Conservation (phyloP, 2,329 filamentous ascomycete species). For the Colletotrichum agaves region DNA sequence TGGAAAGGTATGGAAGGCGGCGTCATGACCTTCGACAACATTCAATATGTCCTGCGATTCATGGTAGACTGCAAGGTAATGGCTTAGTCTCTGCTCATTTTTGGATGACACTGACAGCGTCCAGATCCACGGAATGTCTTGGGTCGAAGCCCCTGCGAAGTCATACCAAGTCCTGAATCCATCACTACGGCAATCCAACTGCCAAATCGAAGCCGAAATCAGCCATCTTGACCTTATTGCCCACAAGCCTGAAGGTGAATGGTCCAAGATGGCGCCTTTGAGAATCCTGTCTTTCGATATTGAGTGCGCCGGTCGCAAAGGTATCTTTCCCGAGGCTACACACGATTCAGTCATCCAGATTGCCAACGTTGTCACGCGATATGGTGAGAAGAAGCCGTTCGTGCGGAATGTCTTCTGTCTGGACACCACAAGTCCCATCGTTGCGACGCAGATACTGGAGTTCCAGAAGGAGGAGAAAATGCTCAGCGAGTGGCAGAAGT, state of each 20-base stretch:
- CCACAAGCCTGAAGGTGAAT: slow-evolving; percentile 90
- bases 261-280: slow-evolving; percentile 97
- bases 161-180: slow-evolving; percentile 78
- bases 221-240: slow-evolving; percentile 86
- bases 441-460: slow-evolving; percentile 91
- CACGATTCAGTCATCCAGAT: slow-evolving; percentile 97
- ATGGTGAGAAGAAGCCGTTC: slow-evolving; percentile 96
- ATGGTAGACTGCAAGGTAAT: slow-evolving; percentile 94
- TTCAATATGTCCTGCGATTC: slow-evolving; percentile 94
- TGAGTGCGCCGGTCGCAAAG: slow-evolving; percentile 96
- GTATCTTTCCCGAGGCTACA: slow-evolving; percentile 93
- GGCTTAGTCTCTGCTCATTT: not conserved
- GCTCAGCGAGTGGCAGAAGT: slow-evolving; percentile 92
- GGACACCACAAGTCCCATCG: slow-evolving; percentile 90
- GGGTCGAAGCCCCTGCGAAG: slow-evolving; percentile 85
- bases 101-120: slow-evolving; percentile 9
- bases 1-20: slow-evolving; percentile 79
- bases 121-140: slow-evolving; percentile 92
- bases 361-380: slow-evolving; percentile 92
- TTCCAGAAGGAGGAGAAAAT: slow-evolving; percentile 86
- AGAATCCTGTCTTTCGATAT: slow-evolving; percentile 97
- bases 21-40: slow-evolving; percentile 93
- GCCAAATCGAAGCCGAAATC: slow-evolving; percentile 92
- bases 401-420: slow-evolving; percentile 96
- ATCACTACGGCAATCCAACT: slow-evolving; percentile 83